Conservation (phyloP, 139 green algal genomes). For the Eudorina sp. region DNA sequence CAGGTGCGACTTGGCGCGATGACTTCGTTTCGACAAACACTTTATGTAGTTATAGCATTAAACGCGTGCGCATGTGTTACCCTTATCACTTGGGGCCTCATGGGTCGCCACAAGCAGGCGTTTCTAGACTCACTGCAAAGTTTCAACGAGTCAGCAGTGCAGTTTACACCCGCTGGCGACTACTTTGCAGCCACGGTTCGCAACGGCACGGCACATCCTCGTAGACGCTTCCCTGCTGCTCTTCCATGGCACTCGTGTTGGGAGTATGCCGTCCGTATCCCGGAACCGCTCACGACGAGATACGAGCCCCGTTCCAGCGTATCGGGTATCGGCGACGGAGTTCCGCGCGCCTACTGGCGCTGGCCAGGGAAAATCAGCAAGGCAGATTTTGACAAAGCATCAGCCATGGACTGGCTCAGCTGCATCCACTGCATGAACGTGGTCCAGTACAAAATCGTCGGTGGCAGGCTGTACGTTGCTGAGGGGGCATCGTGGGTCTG, state of each 20-base stretch:
- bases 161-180: background rate
- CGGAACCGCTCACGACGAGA: background rate
- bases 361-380: slow-evolving; percentile 5
- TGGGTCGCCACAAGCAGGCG: too few relatives aligned
- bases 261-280: background rate
- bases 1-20: too few relatives aligned
- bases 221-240: background rate
- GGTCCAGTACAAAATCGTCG: slow-evolving; percentile 50
- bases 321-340: background rate
- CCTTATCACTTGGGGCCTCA: too few relatives aligned
- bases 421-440: slow-evolving; percentile 53
- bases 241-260: background rate
- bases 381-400: background rate
- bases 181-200: background rate
- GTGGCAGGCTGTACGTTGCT: background rate
- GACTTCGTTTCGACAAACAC: too few relatives aligned
- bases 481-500: background rate
- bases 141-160: background rate
- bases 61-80: too few relatives aligned
- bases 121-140: too few relatives aligned
- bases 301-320: background rate
- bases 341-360: background rate
- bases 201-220: background rate
- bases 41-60: too few relatives aligned
- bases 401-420: slow-evolving; percentile 1